Evolutionary conservation across 228 moss, liverwort and hornwort species (phyloP), one percentile per base, ranked within the genome.

Genomic region (Sphagnum magellanicum): DNA sequence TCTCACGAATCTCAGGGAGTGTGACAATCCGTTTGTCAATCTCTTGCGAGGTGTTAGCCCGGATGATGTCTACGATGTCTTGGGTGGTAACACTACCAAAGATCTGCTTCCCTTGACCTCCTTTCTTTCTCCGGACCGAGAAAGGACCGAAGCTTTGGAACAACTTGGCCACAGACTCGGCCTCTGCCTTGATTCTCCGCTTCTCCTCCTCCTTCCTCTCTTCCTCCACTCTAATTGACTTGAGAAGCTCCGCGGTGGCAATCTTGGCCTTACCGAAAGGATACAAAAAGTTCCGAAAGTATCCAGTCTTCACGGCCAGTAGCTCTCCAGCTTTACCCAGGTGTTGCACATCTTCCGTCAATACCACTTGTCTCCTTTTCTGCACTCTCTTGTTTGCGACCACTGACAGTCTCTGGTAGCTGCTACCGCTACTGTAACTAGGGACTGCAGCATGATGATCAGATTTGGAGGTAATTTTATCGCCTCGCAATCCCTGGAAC

Each of bases 11-110:
- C 71, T 98, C 93, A 51, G 97, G 97, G 61, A 98, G 74, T n/a
- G 97, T 91, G 63, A 98, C 91, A 76, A 91, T 90, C 65, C 93
- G 79, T 79, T 98, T 98, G 68, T 98, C 97, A 61, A 98, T 85
- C 52, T 98, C 93, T 84, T 87, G 87, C 65, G 70, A 81, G 60
- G 97, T 90, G 74, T 98, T 93, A 46, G 90, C 83, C 60, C 85
- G 82, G 53, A 98, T 81, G 66, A 98, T 87, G 68, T 98, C 97
- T 72, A 93, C 87, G 67, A 98, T 82, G 65, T 98, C 97, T 78
- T 98, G 91, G 52, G 93, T 82, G 8, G 97, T 98, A 9, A 98
- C 93, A 68, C 91, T 86, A 67, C 97, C 97, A 50, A 98, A 98
- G 6, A 98, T 98, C 63, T 84, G 93, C 74, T 91, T 98, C 63